phyloP scores from a whole-genome alignment of 2,329 filamentous ascomycete species.

The Microthyrium microscopicum region DNA sequence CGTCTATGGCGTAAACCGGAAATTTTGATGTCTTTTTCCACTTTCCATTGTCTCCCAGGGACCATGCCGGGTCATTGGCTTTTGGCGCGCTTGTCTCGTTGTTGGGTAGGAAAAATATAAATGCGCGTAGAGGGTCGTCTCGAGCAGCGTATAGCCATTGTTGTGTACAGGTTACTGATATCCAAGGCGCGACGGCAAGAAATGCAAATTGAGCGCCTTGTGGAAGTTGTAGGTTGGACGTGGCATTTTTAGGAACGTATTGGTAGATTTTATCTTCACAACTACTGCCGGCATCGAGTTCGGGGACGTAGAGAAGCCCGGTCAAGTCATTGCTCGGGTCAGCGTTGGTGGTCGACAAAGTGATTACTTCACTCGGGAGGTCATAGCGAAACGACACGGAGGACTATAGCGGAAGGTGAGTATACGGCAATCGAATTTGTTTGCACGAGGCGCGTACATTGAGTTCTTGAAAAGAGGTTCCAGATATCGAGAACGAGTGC shows the following conservation, averaged over 20 bases:
- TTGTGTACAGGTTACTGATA: conserved; percentile 52
- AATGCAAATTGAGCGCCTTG: conserved; percentile 49
- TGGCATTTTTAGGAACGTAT: conserved; percentile 62
- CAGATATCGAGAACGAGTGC: conserved; percentile 6
- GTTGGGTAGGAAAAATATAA: conserved; percentile 38
- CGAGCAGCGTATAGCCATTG: conserved; percentile 50
- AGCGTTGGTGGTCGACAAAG: conserved; percentile 53
- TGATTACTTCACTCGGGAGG: conserved; percentile 48
- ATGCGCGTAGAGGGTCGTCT: conserved; percentile 43
- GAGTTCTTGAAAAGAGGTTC: conserved; percentile 10
- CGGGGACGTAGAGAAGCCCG: conserved; percentile 75
- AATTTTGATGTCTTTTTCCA: conserved; percentile 60
- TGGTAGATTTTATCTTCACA: conserved; percentile 34
- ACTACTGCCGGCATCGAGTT: too few species aligned
- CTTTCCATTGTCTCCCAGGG: conserved; percentile 47
- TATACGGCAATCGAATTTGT: too few species aligned
- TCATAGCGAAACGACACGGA: background rate
- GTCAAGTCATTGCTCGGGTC: conserved; percentile 45
- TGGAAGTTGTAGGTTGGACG: conserved; percentile 50
- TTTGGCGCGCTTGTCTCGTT: conserved; percentile 43
- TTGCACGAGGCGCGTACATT: too few species aligned
- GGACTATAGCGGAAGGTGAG: too few species aligned
- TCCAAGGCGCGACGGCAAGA: conserved; percentile 78
- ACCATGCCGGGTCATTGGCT: conserved; percentile 49
- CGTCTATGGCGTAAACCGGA: conserved; percentile 70